Conservation (phyloP, 139 green algal genomes). For the Coelastrella sp. region DNA sequence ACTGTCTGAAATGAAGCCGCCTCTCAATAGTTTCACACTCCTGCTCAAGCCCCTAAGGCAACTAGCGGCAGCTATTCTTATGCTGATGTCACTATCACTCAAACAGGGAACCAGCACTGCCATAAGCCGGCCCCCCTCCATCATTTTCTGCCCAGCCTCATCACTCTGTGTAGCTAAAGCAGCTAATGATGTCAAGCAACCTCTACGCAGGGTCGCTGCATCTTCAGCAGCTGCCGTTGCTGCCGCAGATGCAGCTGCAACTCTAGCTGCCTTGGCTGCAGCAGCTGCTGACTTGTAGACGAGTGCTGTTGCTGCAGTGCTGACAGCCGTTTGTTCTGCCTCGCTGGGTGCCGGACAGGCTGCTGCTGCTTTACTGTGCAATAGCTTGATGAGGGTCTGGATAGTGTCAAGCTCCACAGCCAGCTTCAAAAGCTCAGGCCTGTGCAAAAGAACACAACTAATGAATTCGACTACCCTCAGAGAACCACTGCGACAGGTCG, state of each 20-base stretch:
- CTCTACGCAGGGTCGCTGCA: background rate
- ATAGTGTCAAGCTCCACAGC: slow-evolving; percentile 75
- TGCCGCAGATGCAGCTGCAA: background rate
- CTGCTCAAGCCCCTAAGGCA: slow-evolving; percentile 81
- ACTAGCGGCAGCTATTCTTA: slow-evolving; percentile 77
- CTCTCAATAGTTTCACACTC: slow-evolving; percentile 64
- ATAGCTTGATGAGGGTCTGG: slow-evolving; percentile 57
- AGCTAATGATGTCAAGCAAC: slow-evolving; percentile 70
- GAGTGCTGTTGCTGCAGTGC: background rate
- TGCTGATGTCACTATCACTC: background rate
- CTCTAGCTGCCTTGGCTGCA: background rate
- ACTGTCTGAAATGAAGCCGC: slow-evolving; percentile 56
- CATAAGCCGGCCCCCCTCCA: slow-evolving; percentile 64
- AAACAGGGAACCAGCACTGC: background rate
- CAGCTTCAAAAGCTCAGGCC: slow-evolving; percentile 66
- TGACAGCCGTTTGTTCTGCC: background rate
- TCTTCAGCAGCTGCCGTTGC: background rate
- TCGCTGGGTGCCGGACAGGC: slow-evolving; percentile 21
- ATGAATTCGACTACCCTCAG: too few species aligned
- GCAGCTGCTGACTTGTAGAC: background rate
- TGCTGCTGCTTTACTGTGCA: slow-evolving; percentile 46
- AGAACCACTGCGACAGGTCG: too few species aligned
- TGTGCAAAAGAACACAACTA: slow-evolving; percentile 15
- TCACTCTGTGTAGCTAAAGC: slow-evolving; percentile 72
- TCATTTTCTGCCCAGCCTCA: slow-evolving; percentile 72